phyloP scores from a whole-genome alignment of 768 basidiomycete species.

The Sporobolomyces roseus region DNA sequence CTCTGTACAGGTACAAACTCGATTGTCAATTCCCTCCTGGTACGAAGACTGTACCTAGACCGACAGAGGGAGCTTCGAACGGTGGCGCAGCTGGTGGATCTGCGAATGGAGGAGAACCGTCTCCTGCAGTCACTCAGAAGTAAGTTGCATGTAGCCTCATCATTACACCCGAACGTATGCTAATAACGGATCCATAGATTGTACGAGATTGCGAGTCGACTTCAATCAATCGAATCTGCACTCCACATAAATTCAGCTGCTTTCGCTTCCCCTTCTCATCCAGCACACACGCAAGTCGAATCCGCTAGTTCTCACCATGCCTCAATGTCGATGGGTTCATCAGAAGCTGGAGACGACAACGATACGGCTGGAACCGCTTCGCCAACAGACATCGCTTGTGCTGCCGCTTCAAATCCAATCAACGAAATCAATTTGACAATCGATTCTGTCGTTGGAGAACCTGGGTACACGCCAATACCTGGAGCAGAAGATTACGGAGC shows the following conservation, averaged over 20 bases:
- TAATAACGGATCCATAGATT: conserved; percentile 11
- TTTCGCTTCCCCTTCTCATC: conserved; percentile 18
- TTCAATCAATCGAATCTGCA: conserved; percentile 39
- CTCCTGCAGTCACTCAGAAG: conserved; percentile 17
- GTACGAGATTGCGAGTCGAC: conserved; percentile 30
- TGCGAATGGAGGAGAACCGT: background rate
- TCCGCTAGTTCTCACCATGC: conserved; percentile 12
- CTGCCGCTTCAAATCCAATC: conserved; percentile 28
- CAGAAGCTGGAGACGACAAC: conserved; percentile 25
- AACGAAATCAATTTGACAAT: conserved; percentile 36
- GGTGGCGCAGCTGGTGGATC: background rate
- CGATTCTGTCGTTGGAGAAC: conserved; percentile 17
- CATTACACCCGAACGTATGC: background rate
- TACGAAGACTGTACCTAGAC: conserved; percentile 20
- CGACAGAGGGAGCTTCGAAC: background rate
- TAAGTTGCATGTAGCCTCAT: background rate
- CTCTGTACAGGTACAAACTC: conserved; percentile 32
- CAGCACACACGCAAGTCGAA: background rate
- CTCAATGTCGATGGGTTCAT: conserved; percentile 18
- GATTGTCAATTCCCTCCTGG: conserved; percentile 40
- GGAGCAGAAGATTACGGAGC: conserved; percentile 32
- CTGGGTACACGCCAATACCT: conserved; percentile 9
- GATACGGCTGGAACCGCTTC: conserved; percentile 15
- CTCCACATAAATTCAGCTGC: conserved; percentile 16
- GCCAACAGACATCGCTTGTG: background rate